Percentiles rank a stretch among this genome's conserved stretches.
Conservation (phyloP, 768 basidiomycete genomes). For the Kwoniella heveanensis region DNA sequence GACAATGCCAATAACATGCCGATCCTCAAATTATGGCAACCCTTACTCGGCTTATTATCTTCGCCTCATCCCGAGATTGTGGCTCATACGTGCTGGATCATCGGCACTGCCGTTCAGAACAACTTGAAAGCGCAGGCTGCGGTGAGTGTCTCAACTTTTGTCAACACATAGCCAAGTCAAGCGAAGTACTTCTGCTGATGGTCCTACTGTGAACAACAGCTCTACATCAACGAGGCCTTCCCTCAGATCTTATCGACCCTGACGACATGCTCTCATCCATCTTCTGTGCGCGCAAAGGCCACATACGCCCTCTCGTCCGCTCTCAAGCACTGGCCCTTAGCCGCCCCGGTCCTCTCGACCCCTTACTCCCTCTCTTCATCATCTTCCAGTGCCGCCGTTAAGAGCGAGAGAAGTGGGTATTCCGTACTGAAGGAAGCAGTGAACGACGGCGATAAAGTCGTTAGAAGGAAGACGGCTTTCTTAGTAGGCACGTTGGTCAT, state of each 20-base stretch:
- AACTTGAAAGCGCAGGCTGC: slow-evolving; percentile 57
- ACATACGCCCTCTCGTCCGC: slow-evolving; percentile 54
- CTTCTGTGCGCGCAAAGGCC: slow-evolving; percentile 50
- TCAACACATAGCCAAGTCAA: too few relatives aligned
- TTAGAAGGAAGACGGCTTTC: slow-evolving; percentile 55
- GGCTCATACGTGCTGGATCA: slow-evolving; percentile 53
- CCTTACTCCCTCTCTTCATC: slow-evolving; percentile 8
- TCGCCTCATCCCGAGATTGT: slow-evolving; percentile 47
- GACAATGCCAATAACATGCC: slow-evolving; percentile 57
- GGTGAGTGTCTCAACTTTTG: slow-evolving; percentile 32
- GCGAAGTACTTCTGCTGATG: too few relatives aligned
- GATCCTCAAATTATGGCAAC: slow-evolving; percentile 54
- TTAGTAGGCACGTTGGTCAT: slow-evolving; percentile 52
- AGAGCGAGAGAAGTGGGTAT: slow-evolving; percentile 38
- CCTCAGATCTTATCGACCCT: slow-evolving; percentile 49
- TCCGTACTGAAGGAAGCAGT: slow-evolving; percentile 39
- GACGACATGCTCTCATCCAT: slow-evolving; percentile 35
- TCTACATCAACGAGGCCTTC: slow-evolving; percentile 49
- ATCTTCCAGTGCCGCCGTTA: slow-evolving; percentile 6
- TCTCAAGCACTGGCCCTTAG: slow-evolving; percentile 55
- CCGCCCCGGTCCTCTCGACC: slow-evolving; percentile 38
- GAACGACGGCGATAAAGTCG: slow-evolving; percentile 41
- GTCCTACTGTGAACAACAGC: too few relatives aligned
- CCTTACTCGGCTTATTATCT: slow-evolving; percentile 46
- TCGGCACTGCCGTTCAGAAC: slow-evolving; percentile 57